Evolutionary conservation across 2,329 filamentous ascomycete species (phyloP), one percentile per base, ranked within the genome.

Genomic region (Fusarium foetens): DNA sequence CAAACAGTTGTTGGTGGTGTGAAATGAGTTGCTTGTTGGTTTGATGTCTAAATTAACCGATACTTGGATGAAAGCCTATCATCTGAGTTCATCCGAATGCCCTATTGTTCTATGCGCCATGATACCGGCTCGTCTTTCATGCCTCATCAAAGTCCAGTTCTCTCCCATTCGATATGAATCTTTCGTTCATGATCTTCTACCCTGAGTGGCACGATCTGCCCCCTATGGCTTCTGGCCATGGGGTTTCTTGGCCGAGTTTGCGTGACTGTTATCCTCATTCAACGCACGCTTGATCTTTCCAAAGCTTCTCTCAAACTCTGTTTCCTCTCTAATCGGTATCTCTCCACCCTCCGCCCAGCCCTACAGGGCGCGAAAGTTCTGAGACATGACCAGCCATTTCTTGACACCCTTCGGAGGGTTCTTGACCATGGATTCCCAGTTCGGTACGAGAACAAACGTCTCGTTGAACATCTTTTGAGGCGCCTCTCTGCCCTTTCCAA

Each of bases 401-500:
- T 86, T 88, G 58, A 85, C 76, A 3, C 85, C 85, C 66, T 86
- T 86, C 5, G 86, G 80, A 39, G 88, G 86, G 70, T 88, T 89
- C 61, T 83, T 83, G 8, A 82, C 84, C 72, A 87, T 84, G 1
- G 85, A 82, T 71, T 91, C 88, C 88, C 90, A 87, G 81, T 94
- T 93, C 12, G 94, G 94, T 41, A 95, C 92, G 60, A 97, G 84
- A 29, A 97, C 88, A 79, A 97, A 92, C 2, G 88, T 91, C 80
- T 97, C 94, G 76, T 90, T 92, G 80, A 97, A 97, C 39, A 89
- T 90, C 73, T 90, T 89, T 80, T 89, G 87, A 19, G 87, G 87
- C 19, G 89, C 88, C 35, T 91, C 88, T 73, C 86, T 86, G 65
- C 86, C 87, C 66, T 89, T 88, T 53, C 91, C 91, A 77, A 93